A percentile compares a stretch with the other conserved stretches of the same genome.
Conservation (phyloP, 1,284 basidiomycete genomes). For the Cryptococcus deneoformans region DNA sequence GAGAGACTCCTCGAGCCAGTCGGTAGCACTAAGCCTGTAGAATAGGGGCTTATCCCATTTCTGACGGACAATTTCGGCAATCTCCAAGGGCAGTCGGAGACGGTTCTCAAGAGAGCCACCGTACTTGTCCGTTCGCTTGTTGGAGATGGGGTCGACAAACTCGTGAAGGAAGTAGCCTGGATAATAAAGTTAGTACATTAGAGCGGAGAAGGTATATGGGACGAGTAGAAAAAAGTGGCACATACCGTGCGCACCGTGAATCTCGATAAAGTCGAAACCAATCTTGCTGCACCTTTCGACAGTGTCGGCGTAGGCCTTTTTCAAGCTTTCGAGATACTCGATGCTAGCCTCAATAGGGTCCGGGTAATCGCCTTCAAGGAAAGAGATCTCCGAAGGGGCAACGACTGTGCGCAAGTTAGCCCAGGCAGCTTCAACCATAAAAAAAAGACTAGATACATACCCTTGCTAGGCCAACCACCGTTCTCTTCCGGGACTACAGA, state of each 20-base stretch:
- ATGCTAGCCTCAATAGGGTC: slow-evolving; percentile 59
- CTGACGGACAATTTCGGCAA: slow-evolving; percentile 57
- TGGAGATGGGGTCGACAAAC: slow-evolving; percentile 69
- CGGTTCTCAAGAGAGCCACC: slow-evolving; percentile 75
- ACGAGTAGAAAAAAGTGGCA: not conserved
- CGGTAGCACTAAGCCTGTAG: slow-evolving; percentile 67
- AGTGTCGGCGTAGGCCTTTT: slow-evolving; percentile 65
- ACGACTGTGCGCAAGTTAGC: slow-evolving; percentile 17
- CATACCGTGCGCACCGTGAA: slow-evolving; percentile 65
- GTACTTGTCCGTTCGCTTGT: slow-evolving; percentile 65
- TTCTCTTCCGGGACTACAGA: slow-evolving; percentile 51
- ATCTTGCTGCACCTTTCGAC: slow-evolving; percentile 57
- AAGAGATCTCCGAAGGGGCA: slow-evolving; percentile 61
- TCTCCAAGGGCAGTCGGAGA: slow-evolving; percentile 62
- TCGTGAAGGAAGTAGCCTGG: slow-evolving; percentile 25
- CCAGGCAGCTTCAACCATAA: not conserved
- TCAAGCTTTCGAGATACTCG: slow-evolving; percentile 60
- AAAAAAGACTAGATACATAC: slow-evolving; percentile 45
- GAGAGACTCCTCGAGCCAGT: slow-evolving; percentile 63
- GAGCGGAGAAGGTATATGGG: too few species aligned
- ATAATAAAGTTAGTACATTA: too few species aligned
- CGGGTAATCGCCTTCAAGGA: slow-evolving; percentile 52
- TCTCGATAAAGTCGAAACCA: slow-evolving; percentile 79
- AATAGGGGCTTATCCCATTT: slow-evolving; percentile 71
- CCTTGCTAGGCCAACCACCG: slow-evolving; percentile 70